These are phyloP conservation scores for Dryas drummondii DNA, from an alignment of 306 rosid species.

Conservation along the genomic window DNA sequence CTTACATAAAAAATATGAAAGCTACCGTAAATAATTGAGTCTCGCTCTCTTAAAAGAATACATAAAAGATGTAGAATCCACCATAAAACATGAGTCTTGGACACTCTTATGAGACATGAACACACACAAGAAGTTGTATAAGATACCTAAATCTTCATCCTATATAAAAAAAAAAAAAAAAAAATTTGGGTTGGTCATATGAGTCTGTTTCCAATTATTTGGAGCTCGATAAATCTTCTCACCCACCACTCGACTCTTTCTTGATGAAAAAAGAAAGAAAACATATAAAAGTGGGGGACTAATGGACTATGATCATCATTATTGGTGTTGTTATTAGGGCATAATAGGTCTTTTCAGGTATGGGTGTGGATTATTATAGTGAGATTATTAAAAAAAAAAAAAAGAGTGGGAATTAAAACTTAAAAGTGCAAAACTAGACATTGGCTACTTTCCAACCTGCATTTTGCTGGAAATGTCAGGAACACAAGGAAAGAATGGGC, in stretches of 20 bases:
- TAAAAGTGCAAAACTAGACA: slow-evolving; percentile 46
- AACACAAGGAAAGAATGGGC: slow-evolving; percentile 41
- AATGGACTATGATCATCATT: slow-evolving; percentile 35
- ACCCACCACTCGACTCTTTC: neutral
- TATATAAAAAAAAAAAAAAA: neutral
- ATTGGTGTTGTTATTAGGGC: slow-evolving; percentile 40
- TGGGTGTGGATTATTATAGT: slow-evolving; percentile 38
- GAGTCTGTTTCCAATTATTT: neutral
- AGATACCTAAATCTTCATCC: neutral
- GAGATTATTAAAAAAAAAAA: slow-evolving; percentile 42
- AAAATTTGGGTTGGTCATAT: neutral
- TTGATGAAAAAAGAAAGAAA: neutral
- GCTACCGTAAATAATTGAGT: no score
- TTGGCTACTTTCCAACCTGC: slow-evolving; percentile 55
- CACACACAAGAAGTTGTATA: neutral
- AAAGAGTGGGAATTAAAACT: neutral
- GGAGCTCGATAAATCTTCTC: neutral
- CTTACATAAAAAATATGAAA: no score
- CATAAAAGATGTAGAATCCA: no score
- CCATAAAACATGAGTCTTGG: no score
- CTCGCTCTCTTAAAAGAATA: no score
- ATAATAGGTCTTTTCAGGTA: slow-evolving; percentile 37
- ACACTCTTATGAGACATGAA: no score
- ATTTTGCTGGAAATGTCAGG: slow-evolving; percentile 73
- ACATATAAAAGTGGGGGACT: neutral